A percentile compares a stretch with the other conserved stretches of the same genome.
Evolutionary conservation across 371 early-diverging fungal genomes (phyloP).

Genomic region (Mortierella sp.): DNA sequence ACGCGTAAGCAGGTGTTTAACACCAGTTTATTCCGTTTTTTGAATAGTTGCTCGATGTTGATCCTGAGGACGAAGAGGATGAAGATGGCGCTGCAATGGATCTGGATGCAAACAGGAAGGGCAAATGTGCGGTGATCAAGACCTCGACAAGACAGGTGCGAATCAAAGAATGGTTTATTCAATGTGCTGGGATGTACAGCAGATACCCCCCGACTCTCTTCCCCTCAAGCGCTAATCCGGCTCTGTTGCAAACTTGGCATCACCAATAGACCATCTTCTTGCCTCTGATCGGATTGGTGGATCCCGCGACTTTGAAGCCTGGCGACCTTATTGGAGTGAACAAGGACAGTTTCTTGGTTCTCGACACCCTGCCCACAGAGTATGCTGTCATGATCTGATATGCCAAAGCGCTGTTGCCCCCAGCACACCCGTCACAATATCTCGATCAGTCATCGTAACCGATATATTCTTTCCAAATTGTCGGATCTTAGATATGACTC

Average conservation of each 20-base stretch:
- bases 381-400: slow-evolving; percentile 50
- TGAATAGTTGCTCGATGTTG: slow-evolving; percentile 88
- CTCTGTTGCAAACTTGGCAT: neutral
- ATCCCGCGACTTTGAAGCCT: slow-evolving; percentile 91
- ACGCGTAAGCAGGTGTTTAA: neutral
- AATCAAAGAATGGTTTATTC: neutral
- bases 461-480: neutral
- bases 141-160: slow-evolving; percentile 95
- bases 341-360: slow-evolving; percentile 98
- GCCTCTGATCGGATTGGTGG: slow-evolving; percentile 98
- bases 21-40: neutral
- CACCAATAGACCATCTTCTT: slow-evolving; percentile 89
- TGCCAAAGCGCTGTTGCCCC: no score
- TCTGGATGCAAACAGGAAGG: slow-evolving; percentile 90
- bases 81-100: slow-evolving; percentile 97
- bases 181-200: neutral
- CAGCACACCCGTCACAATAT: no score
- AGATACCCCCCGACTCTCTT: no score
- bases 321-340: slow-evolving; percentile 99
- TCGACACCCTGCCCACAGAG: slow-evolving; percentile 99
- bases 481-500: slow-evolving; percentile 86
- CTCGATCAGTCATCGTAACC: no score
- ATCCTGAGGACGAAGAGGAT: slow-evolving; percentile 84
- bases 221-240: no score
- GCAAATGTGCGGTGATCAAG: slow-evolving; percentile 98